phyloP scores from a whole-genome alignment of 2,329 filamentous ascomycete genomes.

The Raffaelea ambrosiae region DNA sequence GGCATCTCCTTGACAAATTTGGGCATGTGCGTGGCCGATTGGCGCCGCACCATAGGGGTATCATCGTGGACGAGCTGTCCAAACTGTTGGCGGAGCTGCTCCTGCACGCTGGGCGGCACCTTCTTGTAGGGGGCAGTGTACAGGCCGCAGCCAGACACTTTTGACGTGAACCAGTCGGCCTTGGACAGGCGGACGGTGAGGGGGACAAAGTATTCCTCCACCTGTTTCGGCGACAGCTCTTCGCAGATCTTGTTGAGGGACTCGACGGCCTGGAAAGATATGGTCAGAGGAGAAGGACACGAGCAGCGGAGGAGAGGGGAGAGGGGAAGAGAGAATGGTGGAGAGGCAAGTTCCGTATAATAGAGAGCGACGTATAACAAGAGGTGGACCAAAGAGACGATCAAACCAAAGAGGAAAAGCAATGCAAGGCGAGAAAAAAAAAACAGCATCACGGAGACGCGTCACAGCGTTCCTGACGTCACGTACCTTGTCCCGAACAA shows the following conservation, averaged over 20 bases:
- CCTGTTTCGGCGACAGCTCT: slow-evolving; percentile 81
- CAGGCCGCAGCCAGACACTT: slow-evolving; percentile 93
- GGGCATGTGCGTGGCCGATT: slow-evolving; percentile 90
- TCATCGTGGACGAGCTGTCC: slow-evolving; percentile 92
- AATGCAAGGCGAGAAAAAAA: not conserved
- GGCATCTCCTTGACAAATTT: slow-evolving; percentile 98
- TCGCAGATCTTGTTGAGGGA: slow-evolving; percentile 99
- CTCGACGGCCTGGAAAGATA: slow-evolving; percentile 69
- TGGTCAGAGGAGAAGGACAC: slow-evolving; percentile 1
- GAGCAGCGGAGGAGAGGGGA: not conserved
- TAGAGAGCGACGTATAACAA: too few relatives aligned
- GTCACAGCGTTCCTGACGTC: not conserved
- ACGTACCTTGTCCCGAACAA: slow-evolving; percentile 91
- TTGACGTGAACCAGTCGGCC: slow-evolving; percentile 99
- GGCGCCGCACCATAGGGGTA: slow-evolving; percentile 96
- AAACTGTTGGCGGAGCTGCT: slow-evolving; percentile 86
- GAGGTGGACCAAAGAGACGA: not conserved
- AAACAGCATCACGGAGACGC: too few relatives aligned
- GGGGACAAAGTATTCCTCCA: slow-evolving; percentile 96
- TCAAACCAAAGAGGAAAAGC: not conserved
- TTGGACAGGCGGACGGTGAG: slow-evolving; percentile 93
- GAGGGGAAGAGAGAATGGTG: too few relatives aligned
- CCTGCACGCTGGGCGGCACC: slow-evolving; percentile 78
- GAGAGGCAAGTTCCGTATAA: too few relatives aligned
- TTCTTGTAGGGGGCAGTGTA: slow-evolving; percentile 92